A percentile compares a stretch with the other conserved stretches of the same genome.
These are phyloP conservation scores for Physcomitrellopsis africana DNA, from an alignment of 225 moss, liverwort and hornwort species.

Conservation along the genomic window DNA sequence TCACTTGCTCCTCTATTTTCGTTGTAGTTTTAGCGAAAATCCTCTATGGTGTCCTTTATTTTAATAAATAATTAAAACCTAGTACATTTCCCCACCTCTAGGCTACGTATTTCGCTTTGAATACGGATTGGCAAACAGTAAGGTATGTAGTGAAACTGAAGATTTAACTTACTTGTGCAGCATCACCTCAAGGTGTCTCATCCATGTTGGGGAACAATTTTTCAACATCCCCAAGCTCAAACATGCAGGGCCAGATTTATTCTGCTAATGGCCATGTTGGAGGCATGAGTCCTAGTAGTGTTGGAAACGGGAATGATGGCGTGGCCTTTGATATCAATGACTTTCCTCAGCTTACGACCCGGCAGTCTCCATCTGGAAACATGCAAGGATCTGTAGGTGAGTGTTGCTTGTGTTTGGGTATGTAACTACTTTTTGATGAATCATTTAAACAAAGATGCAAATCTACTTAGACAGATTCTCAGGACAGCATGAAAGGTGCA, in stretches of 20 bases:
- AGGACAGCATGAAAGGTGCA: not conserved
- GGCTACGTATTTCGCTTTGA: not conserved
- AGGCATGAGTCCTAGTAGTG: constrained; percentile 67
- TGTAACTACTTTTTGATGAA: constrained; percentile 4
- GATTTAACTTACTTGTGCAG: constrained; percentile 33
- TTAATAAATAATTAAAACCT: too few relatives aligned
- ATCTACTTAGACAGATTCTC: not conserved
- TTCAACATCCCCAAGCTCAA: constrained; percentile 87
- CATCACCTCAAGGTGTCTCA: constrained; percentile 73
- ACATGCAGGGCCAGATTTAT: constrained; percentile 77
- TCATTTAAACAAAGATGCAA: not conserved
- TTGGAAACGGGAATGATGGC: constrained; percentile 73
- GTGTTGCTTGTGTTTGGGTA: not conserved
- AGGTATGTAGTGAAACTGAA: constrained; percentile 1
- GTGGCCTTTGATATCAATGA: constrained; percentile 93
- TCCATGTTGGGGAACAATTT: constrained; percentile 86
- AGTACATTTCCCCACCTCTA: too few relatives aligned
- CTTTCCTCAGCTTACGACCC: constrained; percentile 87
- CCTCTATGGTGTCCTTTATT: too few relatives aligned
- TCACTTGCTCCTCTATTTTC: constrained; percentile 17
- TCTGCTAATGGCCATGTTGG: constrained; percentile 86
- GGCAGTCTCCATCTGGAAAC: constrained; percentile 49
- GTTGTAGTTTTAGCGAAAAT: not conserved
- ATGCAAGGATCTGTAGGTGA: constrained; percentile 36
- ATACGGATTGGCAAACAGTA: constrained; percentile 1